Evolutionary conservation across 768 basidiomycete genomes (phyloP), one percentile per base, ranked within the genome.

Genomic region (Cystofilobasidium bisporidii): DNA sequence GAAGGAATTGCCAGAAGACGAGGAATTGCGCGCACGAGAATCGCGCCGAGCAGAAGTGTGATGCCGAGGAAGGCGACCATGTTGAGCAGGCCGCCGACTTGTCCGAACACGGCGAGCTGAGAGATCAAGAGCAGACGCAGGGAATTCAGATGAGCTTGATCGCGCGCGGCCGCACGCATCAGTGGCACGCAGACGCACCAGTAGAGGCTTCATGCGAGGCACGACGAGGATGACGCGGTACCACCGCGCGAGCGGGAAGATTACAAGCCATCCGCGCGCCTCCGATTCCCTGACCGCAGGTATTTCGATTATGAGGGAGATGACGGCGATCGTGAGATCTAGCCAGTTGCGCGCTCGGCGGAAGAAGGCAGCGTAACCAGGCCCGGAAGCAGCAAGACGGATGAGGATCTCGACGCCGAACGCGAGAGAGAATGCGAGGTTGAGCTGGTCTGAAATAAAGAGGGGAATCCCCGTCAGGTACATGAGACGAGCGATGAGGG

Each of bases 21-120:
- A n/a, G 43, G 43, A 17, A 4, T 4, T 3, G 4, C 14, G 76
- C 47, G 53, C 41, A 77, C 85, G 55, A 93, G 82, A 30, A 98
- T 81, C 0, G 92, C 88, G 5, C 86, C 87, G 56, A 97, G 80
- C 73, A 86, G 87, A 76, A 91, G 94, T 79, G 92, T 84, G 65
- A 94, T 77, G 69, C 97, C 77, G 26, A 98, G 82, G 80, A 98
- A 97, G 38, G 93, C 75, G 10, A 87, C 82, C 90, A 96, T 93
- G 81, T 97, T 98, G n/a, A 67, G 80, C 24, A 98, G 80, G 77
- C 90, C 92, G 68, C 87, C 86, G 81, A 96, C 84, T 74, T 91
- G 92, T 14, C 93, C 91, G 72, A 94, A 91, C 1, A 96, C 88
- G 1, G 87, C 86, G 22, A 88, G 80, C 91, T 92, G 71, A 0